Conservation (phyloP, 768 basidiomycete species). For the Cystofilobasidium capitatum region DNA sequence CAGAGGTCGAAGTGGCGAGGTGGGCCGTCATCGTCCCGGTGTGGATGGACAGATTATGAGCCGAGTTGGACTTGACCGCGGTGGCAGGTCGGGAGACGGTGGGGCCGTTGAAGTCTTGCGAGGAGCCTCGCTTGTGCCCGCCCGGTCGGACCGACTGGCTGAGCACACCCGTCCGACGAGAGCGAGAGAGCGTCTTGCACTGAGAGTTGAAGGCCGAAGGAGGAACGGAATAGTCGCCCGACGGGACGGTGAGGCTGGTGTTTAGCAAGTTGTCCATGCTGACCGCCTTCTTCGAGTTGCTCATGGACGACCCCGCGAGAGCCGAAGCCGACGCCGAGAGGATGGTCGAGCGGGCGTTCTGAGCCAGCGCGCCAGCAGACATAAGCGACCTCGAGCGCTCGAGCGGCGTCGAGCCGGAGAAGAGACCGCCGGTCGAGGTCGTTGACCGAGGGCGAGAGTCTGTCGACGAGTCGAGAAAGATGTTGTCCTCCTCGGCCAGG, state of each 20-base stretch:
- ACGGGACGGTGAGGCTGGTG: neutral
- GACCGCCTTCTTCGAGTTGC: conserved; percentile 22
- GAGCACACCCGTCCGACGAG: neutral
- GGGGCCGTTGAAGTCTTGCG: conserved; percentile 5
- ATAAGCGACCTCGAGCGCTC: neutral
- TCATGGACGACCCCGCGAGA: neutral
- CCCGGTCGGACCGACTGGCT: neutral
- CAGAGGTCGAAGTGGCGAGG: conserved; percentile 1
- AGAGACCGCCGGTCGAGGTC: conserved; percentile 14
- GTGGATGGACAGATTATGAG: conserved; percentile 15
- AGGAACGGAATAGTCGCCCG: neutral
- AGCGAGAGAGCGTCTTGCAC: conserved; percentile 7
- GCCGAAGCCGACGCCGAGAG: conserved; percentile 9
- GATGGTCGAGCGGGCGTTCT: neutral
- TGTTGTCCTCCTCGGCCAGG: conserved; percentile 6
- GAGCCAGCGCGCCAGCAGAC: neutral
- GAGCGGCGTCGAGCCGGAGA: neutral
- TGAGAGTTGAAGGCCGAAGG: neutral
- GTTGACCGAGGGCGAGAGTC: neutral
- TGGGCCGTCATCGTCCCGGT: conserved; percentile 7
- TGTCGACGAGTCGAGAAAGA: conserved; percentile 12
- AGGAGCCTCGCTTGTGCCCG: conserved; percentile 10
- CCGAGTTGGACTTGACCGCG: conserved; percentile 1
- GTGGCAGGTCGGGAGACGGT: neutral
- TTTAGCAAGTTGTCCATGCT: conserved; percentile 23